These are phyloP conservation scores for Malus fusca DNA, from an alignment of 306 rosid genomes.

Conservation along the genomic window DNA sequence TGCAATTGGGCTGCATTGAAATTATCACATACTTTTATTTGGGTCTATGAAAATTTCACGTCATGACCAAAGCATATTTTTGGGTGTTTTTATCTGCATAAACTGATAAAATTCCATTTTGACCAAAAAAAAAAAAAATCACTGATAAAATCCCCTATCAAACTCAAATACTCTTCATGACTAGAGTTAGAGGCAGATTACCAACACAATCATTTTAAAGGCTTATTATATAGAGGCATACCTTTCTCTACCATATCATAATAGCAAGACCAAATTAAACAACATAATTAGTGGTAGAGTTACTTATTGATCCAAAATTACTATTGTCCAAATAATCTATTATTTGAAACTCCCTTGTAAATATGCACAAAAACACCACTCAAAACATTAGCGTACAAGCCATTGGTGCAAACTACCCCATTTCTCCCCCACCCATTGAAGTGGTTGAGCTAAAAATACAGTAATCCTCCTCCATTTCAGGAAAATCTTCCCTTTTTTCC, in stretches of 20 bases:
- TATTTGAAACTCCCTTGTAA: background rate
- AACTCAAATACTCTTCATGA: background rate
- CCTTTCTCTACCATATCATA: background rate
- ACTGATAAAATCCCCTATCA: background rate
- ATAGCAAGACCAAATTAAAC: background rate
- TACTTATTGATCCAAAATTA: background rate
- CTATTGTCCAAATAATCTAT: background rate
- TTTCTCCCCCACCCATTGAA: conserved; percentile 38
- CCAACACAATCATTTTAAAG: background rate
- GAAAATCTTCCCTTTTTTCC: background rate
- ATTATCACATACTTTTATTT: too few species aligned
- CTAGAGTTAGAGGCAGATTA: background rate
- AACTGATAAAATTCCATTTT: background rate
- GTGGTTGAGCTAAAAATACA: conserved; percentile 35
- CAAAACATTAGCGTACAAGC: conserved; percentile 26
- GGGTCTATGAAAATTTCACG: background rate
- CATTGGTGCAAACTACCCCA: background rate
- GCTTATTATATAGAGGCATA: background rate
- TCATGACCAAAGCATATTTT: background rate
- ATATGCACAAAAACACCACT: conserved; percentile 1
- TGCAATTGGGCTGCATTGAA: background rate
- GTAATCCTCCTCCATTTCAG: background rate
- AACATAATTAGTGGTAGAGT: conserved; percentile 1
- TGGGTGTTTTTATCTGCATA: background rate
- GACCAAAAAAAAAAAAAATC: too few species aligned